Conservation (phyloP, 495 filamentous ascomycete genomes). For the Xylaria palmicola region DNA sequence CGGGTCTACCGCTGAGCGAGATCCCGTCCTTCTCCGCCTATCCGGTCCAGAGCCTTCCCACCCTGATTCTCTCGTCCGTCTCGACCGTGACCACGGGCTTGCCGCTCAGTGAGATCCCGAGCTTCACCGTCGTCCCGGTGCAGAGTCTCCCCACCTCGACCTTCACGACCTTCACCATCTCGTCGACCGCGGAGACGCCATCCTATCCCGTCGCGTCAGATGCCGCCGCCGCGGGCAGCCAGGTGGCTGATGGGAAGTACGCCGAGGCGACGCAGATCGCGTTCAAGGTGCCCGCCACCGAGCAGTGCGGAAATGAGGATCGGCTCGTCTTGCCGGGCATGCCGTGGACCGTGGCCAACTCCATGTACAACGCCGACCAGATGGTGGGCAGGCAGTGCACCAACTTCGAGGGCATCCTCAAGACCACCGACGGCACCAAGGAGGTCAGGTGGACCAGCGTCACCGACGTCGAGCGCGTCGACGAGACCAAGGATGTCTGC, state of each 20-base stretch:
- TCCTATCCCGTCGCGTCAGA: background rate
- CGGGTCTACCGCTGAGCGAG: background rate
- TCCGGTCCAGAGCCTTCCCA: background rate
- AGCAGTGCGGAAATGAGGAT: slow-evolving; percentile 33
- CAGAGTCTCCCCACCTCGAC: background rate
- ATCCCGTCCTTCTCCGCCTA: background rate
- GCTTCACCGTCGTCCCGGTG: background rate
- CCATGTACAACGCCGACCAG: slow-evolving; percentile 35
- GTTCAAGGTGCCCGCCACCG: slow-evolving; percentile 4
- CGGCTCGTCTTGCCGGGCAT: slow-evolving; percentile 32
- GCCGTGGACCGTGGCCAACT: slow-evolving; percentile 42
- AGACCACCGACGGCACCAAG: slow-evolving; percentile 20
- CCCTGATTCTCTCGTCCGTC: background rate
- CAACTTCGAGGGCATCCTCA: slow-evolving; percentile 29
- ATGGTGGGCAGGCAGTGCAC: slow-evolving; percentile 36
- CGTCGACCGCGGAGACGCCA: background rate
- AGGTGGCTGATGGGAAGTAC: background rate
- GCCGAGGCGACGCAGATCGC: background rate
- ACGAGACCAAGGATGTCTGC: slow-evolving; percentile 32
- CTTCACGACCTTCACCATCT: background rate
- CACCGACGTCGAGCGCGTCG: slow-evolving; percentile 21
- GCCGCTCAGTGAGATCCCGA: background rate
- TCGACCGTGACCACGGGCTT: slow-evolving; percentile 4
- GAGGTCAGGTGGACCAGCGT: slow-evolving; percentile 28
- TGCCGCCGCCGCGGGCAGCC: background rate